These are phyloP conservation scores for Avena sativa DNA, from an alignment of 176 grass and related monocot genomes.

Conservation along the genomic window DNA sequence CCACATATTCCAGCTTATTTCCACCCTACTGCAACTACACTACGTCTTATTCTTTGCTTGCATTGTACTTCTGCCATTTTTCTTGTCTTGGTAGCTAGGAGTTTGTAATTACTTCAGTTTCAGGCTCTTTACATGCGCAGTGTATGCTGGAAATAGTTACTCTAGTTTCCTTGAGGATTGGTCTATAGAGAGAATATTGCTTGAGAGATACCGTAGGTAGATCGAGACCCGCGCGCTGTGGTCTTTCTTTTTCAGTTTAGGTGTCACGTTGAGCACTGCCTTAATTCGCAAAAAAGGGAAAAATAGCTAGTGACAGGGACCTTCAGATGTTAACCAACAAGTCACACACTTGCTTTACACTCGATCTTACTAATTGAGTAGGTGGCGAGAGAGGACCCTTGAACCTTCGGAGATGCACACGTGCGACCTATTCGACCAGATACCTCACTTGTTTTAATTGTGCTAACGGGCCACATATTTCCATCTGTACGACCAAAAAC, in stretches of 20 bases:
- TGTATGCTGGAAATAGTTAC: background rate
- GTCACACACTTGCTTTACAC: background rate
- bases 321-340: background rate
- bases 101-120: constrained; percentile 5
- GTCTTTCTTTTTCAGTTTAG: constrained; percentile 19
- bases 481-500: background rate
- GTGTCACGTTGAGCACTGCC: constrained; percentile 21
- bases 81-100: background rate
- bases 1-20: background rate
- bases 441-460: background rate
- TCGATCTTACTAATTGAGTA: background rate
- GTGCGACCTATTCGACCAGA: background rate
- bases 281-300: constrained; percentile 27
- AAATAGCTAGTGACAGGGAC: constrained; percentile 12
- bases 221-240: constrained; percentile 2
- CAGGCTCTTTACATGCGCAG: background rate
- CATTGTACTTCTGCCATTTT: background rate
- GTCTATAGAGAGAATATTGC: background rate
- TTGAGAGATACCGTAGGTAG: too few relatives aligned
- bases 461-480: too few relatives aligned
- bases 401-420: constrained; percentile 28
- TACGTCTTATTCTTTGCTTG: background rate
- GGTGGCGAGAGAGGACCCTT: constrained; percentile 46
- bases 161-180: constrained; percentile 11
- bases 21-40: background rate